phyloP scores from a whole-genome alignment of 2,329 filamentous ascomycete species.

The Sporothrix variecibatus region DNA sequence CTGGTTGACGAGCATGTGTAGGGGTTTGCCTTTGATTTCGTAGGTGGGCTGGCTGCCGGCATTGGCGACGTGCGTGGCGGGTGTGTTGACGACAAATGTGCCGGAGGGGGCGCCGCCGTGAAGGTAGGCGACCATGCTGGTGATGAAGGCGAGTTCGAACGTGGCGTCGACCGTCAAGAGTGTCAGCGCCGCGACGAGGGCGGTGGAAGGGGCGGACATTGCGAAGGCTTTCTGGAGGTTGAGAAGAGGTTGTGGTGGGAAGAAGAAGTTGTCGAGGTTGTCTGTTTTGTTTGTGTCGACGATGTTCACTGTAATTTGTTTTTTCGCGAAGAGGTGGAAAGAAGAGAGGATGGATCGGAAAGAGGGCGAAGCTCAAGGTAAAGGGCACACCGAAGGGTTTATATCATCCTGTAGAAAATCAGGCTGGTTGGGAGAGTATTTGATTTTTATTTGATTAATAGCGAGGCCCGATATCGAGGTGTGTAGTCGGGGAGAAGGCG shows the following conservation, averaged over 20 bases:
- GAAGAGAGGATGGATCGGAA: neutral
- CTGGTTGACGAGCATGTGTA: conserved; percentile 42
- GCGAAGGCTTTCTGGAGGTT: neutral
- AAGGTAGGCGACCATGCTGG: conserved; percentile 44
- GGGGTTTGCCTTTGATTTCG: conserved; percentile 37
- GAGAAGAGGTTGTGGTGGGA: neutral
- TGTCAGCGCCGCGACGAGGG: conserved; percentile 34
- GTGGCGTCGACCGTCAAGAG: conserved; percentile 42
- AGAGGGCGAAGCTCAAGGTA: neutral
- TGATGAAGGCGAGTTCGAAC: conserved; percentile 44
- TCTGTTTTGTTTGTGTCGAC: neutral
- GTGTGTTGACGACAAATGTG: conserved; percentile 35
- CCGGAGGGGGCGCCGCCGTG: conserved; percentile 35
- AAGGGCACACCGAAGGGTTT: neutral
- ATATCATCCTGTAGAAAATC: conserved; percentile 7
- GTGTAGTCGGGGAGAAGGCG: neutral
- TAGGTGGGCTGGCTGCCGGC: conserved; percentile 29
- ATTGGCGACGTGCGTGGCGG: conserved; percentile 10
- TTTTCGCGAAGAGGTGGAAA: neutral
- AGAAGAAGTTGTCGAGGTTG: neutral
- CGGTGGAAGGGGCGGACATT: conserved; percentile 28
- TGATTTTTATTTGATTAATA: neutral
- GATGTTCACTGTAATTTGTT: neutral
- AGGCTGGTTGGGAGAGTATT: neutral
- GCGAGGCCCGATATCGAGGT: neutral